These are phyloP conservation scores for Schizosaccharomyces osmophilus DNA, from an alignment of 805 yeast genomes.

Conservation along the genomic window DNA sequence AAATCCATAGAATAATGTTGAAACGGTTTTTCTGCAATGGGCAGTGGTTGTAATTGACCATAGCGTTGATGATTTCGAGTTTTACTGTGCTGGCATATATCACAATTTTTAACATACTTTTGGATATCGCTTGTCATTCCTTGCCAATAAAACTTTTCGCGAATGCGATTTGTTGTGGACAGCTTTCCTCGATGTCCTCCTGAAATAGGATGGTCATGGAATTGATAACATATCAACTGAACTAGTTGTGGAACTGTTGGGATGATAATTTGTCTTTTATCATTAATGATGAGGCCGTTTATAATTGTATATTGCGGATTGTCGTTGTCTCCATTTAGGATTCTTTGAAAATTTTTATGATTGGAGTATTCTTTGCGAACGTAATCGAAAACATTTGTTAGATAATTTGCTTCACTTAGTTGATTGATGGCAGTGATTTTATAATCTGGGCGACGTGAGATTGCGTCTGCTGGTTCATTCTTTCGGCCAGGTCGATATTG, in stretches of 20 bases:
- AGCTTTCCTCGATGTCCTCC: not conserved
- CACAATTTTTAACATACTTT: not conserved
- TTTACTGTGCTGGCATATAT: not conserved
- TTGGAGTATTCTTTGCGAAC: too few species aligned
- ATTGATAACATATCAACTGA: not conserved
- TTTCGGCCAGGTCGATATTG: too few species aligned
- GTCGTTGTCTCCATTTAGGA: not conserved
- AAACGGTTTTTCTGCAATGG: constrained; percentile 6
- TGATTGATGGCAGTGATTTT: too few species aligned
- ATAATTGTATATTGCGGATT: not conserved
- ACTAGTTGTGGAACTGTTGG: not conserved
- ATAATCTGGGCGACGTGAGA: too few species aligned
- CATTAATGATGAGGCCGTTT: not conserved
- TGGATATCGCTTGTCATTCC: not conserved
- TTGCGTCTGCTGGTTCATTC: too few species aligned
- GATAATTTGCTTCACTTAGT: too few species aligned
- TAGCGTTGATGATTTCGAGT: not conserved
- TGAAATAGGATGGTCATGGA: not conserved
- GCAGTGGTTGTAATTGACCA: constrained; percentile 6
- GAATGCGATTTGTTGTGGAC: not conserved
- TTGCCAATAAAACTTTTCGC: not conserved
- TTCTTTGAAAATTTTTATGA: not conserved
- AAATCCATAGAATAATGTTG: constrained; percentile 7
- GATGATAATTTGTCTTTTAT: not conserved
- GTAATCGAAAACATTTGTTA: too few species aligned